These are phyloP conservation scores for Alternaria arborescens DNA, from an alignment of 2,329 filamentous ascomycete species.

Conservation along the genomic window DNA sequence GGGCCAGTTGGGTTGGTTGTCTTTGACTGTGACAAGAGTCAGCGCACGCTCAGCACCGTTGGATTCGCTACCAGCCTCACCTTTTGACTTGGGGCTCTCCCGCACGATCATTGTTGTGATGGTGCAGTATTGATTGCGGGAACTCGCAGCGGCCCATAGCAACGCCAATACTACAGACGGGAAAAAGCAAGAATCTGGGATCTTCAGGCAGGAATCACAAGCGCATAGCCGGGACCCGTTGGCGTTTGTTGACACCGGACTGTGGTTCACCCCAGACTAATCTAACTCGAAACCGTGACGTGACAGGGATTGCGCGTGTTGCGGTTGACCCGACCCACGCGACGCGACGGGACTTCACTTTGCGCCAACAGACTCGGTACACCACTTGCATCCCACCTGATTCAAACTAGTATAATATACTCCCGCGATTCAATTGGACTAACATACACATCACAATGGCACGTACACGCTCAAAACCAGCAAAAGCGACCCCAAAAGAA, in stretches of 20 bases:
- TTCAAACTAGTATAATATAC: not conserved
- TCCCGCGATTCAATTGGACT: not conserved
- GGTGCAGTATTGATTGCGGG: slow-evolving; percentile 23
- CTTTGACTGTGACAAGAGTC: slow-evolving; percentile 44
- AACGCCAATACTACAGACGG: slow-evolving; percentile 19
- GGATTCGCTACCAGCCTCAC: slow-evolving; percentile 31
- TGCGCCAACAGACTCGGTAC: not conserved
- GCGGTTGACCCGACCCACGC: slow-evolving; percentile 21
- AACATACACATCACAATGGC: slow-evolving; percentile 35
- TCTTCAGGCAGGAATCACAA: slow-evolving; percentile 4
- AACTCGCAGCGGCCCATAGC: slow-evolving; percentile 40
- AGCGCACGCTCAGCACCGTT: slow-evolving; percentile 19
- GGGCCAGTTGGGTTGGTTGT: slow-evolving; percentile 62
- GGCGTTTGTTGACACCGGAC: slow-evolving; percentile 29
- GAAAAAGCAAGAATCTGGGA: slow-evolving; percentile 2
- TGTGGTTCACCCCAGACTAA: slow-evolving; percentile 34
- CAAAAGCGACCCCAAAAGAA: slow-evolving; percentile 22
- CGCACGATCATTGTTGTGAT: slow-evolving; percentile 55
- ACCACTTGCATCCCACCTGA: not conserved
- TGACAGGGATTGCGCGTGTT: slow-evolving; percentile 40
- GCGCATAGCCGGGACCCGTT: slow-evolving; percentile 9
- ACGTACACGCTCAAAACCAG: slow-evolving; percentile 48
- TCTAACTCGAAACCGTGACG: slow-evolving; percentile 38
- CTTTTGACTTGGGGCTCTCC: slow-evolving; percentile 57
- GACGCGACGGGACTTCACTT: slow-evolving; percentile 11